These are phyloP conservation scores for Bolboschoenoplectus hybrid DNA, from an alignment of 202 grass and related monocot genomes.

Conservation along the genomic window DNA sequence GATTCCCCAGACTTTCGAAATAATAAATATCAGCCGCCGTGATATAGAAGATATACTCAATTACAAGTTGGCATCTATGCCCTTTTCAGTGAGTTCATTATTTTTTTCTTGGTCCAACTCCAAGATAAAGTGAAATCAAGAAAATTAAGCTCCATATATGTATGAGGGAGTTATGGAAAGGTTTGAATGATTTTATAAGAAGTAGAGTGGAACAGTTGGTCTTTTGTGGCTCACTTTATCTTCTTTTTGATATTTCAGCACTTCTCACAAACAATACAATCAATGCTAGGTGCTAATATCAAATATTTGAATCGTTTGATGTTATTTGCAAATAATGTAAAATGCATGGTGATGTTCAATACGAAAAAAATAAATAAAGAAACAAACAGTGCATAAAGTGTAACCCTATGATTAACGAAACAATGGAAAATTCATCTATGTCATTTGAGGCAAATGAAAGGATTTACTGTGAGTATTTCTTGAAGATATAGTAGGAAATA, in stretches of 20 bases:
- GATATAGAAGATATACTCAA: neutral
- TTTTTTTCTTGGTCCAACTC: neutral
- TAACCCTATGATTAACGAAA: neutral
- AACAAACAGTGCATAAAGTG: neutral
- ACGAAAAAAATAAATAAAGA: neutral
- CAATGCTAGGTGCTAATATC: neutral
- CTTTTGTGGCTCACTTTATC: conserved; percentile 7
- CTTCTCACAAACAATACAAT: neutral
- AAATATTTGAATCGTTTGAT: neutral
- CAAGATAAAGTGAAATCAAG: neutral
- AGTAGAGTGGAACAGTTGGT: neutral
- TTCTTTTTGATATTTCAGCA: neutral
- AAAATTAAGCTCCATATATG: neutral
- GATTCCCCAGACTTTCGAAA: neutral
- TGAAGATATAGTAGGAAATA: neutral
- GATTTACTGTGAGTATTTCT: neutral
- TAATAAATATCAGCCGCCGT: neutral
- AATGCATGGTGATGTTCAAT: neutral
- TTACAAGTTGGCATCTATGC: neutral
- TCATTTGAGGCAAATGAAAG: neutral
- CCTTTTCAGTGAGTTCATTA: neutral
- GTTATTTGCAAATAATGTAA: conserved; percentile 4
- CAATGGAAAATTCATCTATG: neutral
- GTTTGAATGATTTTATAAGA: neutral
- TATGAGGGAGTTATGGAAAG: neutral